A percentile compares a stretch with the other conserved stretches of the same genome.
Evolutionary conservation across 1,139 yeast genomes (phyloP).

Genomic region (Yamadazyma epiphylla): DNA sequence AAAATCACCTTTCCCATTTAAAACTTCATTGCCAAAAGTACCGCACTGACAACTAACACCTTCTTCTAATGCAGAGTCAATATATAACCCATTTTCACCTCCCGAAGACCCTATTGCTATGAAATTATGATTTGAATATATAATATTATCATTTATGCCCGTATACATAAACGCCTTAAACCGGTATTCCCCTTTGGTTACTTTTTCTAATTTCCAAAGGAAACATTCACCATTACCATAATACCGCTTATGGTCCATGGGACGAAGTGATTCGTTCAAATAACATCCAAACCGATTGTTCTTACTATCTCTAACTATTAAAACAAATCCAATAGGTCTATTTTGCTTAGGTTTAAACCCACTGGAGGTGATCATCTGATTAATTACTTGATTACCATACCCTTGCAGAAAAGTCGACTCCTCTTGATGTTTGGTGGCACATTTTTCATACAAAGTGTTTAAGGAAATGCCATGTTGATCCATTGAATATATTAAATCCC

Average conservation of each 20-base stretch:
- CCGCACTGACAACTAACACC: constrained; percentile 79
- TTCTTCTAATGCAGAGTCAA: constrained; percentile 65
- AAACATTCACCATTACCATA: constrained; percentile 96
- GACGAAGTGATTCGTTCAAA: constrained; percentile 68
- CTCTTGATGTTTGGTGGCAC: constrained; percentile 30
- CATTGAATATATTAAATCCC: constrained; percentile 76
- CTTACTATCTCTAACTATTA: constrained; percentile 61
- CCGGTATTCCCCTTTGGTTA: constrained; percentile 23
- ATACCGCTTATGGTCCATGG: constrained; percentile 68
- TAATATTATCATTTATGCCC: constrained; percentile 80
- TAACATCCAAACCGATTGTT: constrained; percentile 80
- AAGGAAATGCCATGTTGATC: constrained; percentile 93
- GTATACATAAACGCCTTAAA: constrained; percentile 87
- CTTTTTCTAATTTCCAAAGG: constrained; percentile 68
- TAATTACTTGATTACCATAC: constrained; percentile 35
- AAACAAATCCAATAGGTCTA: constrained; percentile 62
- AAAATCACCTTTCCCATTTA: constrained; percentile 48
- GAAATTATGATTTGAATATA: constrained; percentile 75
- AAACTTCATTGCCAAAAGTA: constrained; percentile 87
- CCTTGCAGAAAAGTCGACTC: constrained; percentile 20
- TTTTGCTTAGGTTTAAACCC: constrained; percentile 17
- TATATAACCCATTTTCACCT: constrained; percentile 91
- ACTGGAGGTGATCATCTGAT: constrained; percentile 26
- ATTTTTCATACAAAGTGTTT: constrained; percentile 60
- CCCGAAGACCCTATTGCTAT: constrained; percentile 86